Base-by-base conservation (phyloP, 495 filamentous ascomycete species). In the Cercophora newfieldiana region DNA sequence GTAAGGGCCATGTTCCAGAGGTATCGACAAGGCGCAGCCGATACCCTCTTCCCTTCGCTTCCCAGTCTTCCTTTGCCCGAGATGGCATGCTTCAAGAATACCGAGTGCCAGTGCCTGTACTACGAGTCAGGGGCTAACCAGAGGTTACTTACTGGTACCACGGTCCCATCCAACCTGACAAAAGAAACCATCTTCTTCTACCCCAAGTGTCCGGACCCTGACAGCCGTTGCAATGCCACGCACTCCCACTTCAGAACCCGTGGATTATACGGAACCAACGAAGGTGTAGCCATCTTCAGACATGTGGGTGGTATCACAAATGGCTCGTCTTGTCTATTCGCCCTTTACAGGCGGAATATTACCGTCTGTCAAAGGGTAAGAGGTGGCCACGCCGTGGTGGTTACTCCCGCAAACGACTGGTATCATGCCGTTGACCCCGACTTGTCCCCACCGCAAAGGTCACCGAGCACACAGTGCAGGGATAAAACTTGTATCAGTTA, bases 361-460 rank as follows among this genome's bases (percentile, higher is more conserved):
- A 22, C 49, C n/a, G 54, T 72, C 62, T 69, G 58, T 44, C 30
- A 5, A 51, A 64, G 16, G 47, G 33, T 0, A 29, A 44, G 19
- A 26, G 21, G 37, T 56, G 31, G 19, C 51, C 30, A 18, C 30
- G 58, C 18, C 33, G 65, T 56, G 7, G 49, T 33, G 24, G 31
- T 64, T 37, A 68, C 61, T 53, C 69, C 66, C 25, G 61, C 49
- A 12, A 49, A 67, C 61, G 53, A 60, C 22, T 72, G 70, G 70
- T 51, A 65, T 44, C 64, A 69, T 25, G 70, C 66, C 49, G 63
- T 69, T 61, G 64, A 69, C 57, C 67, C 67, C 54, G 67, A 67
- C 25, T 65, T 63, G 33, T 67, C 63, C 37, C 63, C 59, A 24
- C 21, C 58, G 51, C 48, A 49, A 21, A 57, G 50, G 31, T 19